Base-by-base conservation (phyloP, 352 stramenopile species). In the Aphanomyces euteiches region DNA sequence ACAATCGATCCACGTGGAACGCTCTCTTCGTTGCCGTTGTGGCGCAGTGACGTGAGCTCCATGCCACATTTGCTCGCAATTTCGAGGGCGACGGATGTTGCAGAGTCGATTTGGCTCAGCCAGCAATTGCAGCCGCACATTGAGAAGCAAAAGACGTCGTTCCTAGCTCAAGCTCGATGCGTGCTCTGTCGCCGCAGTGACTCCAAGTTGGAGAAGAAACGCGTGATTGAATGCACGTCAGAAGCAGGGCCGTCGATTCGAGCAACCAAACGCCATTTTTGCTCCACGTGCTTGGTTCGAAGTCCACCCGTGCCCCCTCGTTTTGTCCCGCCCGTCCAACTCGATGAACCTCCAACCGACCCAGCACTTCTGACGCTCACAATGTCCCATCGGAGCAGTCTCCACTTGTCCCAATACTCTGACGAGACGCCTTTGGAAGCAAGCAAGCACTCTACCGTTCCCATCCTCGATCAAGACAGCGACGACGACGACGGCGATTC, bases 381-480 rank as follows among this genome's bases (percentile, higher is more conserved):
- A 28, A 28, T 28, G 28, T 28, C 28, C 2, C 2, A 28, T 28
- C 28, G 28, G 28, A 28, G 28, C 28, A 28, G 28, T 28, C 28
- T 28, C 28, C 28, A 28, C 28, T 28, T 28, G 28, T 28, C 28
- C 0, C 28, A 28, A 28, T 28, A 28, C 28, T 28, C 28, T 28
- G 28, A 28, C 28, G 28, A 28, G 28, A 28, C 28, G 28, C 28
- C 28, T 28, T 28, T 28, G 28, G 2, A 28, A 28, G 0, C 28
- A 28, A 28, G 28, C 28, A 28, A 28, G 28, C 28, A 12, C 10
- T 50, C 43, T 12, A 2, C 43, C 43, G 10, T 61, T 12, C 64
- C 64, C 6, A 70, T 70, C 43, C 28, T 70, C 13, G 64, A 70
- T 40, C 61, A 63, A 21, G 64, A 70, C 47, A 28, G 28, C 48